Evolutionary conservation across 225 moss, liverwort and hornwort genomes (phyloP), one percentile per base, ranked within the genome.

Genomic region (Antitrichia curtipendula): DNA sequence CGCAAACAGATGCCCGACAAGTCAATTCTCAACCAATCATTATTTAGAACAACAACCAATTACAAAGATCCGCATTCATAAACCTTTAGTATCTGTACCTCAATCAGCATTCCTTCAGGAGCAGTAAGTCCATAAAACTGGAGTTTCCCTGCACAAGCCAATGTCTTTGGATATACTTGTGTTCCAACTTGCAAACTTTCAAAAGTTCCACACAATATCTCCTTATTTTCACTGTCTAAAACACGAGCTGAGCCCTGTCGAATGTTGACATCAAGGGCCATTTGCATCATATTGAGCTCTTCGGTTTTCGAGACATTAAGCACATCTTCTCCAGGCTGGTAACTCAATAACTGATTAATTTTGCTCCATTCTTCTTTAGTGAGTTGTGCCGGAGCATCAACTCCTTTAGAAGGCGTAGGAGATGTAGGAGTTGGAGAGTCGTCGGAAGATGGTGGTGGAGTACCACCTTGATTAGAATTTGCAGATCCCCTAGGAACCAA

Each of bases 331-430:
- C 93, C 97, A 75, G 97, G 96, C 86, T 90, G 97, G 77, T 94
- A 98, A 91, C 98, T 98, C 91, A 98, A 90, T 76, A 98, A 93
- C 65, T 97, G 96, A 90, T 98, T 98, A 53, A 98, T 96, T 90
- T 97, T 97, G 84, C 90, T 95, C 98, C 98, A 98, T 88, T 98
- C 98, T 86, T 98, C 98, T 82, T 95, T 96, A 7, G 98, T 98
- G 81, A 98, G 91, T 65, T 97, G 95, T 65, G 92, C 96, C 63
- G 98, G 97, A 78, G 87, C 92, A 88, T 90, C 93, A 85, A 87
- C 93, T 82, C 78, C 91, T 89, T 91, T 86, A 32, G 87, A 61
- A 79, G 85, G 66, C 85, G 91, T 86, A 77, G 91, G 82, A 74
- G 91, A 85, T 82, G 84, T 40, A 60, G 87, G 73, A 49, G 82